These are phyloP conservation scores for Globisporangium carolinianum DNA, from an alignment of 352 stramenopile genomes.

Conservation along the genomic window DNA sequence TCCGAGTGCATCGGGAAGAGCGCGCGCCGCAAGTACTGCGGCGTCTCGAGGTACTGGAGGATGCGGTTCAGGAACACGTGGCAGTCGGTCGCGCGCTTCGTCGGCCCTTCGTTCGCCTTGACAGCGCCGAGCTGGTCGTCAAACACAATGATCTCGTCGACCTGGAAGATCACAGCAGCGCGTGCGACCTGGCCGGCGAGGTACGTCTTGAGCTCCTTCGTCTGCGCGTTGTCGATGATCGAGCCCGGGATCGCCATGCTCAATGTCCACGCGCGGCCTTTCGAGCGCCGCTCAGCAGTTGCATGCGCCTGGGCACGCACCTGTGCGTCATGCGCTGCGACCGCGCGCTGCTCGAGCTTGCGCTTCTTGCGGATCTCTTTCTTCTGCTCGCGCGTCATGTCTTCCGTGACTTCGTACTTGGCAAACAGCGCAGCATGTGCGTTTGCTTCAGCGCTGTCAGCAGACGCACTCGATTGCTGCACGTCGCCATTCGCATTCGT, in stretches of 20 bases:
- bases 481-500: conserved; percentile 3
- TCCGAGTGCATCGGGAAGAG: conserved; percentile 98
- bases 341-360: conserved; percentile 48
- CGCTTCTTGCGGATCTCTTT: conserved; percentile 67
- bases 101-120: conserved; percentile 28
- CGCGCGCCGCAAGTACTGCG: conserved; percentile 95
- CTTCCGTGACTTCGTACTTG: conserved; percentile 17
- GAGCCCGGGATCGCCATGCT: conserved; percentile 95
- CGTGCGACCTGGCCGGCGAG: conserved; percentile 95
- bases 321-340: conserved; percentile 23
- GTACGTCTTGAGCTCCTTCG: conserved; percentile 95
- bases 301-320: conserved; percentile 28
- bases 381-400: conserved; percentile 52
- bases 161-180: conserved; percentile 95
- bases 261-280: conserved; percentile 87
- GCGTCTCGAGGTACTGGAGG: conserved; percentile 97
- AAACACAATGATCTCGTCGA: conserved; percentile 98
- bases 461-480: background rate
- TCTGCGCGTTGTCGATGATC: conserved; percentile 97
- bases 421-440: conserved; percentile 7
- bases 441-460: background rate
- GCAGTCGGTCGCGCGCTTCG: conserved; percentile 65
- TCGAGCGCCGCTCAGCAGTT: conserved; percentile 32
- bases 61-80: conserved; percentile 87
- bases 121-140: conserved; percentile 90